Evolutionary conservation across 208 protist species (phyloP).

Genomic region (Leishmania aethiopica): DNA sequence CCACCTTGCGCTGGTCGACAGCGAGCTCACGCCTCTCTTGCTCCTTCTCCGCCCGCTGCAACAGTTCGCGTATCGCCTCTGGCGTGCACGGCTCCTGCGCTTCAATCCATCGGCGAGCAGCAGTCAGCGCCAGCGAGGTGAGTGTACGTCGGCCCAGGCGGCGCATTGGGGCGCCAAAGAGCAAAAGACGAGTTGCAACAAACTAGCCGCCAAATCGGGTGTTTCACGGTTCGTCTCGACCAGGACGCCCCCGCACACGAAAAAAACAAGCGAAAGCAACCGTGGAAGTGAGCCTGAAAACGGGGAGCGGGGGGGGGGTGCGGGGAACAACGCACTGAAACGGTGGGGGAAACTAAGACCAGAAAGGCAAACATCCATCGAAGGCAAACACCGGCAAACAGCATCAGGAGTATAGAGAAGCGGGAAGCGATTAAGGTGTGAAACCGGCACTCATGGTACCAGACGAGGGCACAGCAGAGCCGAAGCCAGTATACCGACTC

Average conservation of each 20-base stretch:
- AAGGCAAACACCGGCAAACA: not conserved
- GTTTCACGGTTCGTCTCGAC: not conserved
- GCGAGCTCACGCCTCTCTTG: constrained; percentile 53
- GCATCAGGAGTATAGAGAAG: not conserved
- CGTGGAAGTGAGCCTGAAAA: not conserved
- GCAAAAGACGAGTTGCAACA: not conserved
- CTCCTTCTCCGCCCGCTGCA: constrained; percentile 58
- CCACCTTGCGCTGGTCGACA: constrained; percentile 73
- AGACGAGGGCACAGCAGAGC: not conserved
- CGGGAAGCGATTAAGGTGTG: not conserved
- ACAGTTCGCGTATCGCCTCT: constrained; percentile 53
- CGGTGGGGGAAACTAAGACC: not conserved
- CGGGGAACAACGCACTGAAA: not conserved
- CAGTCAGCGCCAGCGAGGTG: not conserved
- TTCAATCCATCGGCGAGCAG: constrained; percentile 9
- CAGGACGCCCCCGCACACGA: not conserved
- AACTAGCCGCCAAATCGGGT: not conserved
- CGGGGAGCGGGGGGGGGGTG: not conserved
- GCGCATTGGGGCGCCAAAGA: constrained; percentile 13
- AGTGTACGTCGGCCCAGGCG: constrained; percentile 4
- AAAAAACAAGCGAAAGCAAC: not conserved
- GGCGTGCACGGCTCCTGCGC: constrained; percentile 42
- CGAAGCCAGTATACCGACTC: not conserved
- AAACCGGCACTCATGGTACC: too few relatives aligned
- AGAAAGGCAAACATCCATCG: not conserved